Evolutionary conservation across 192 early-diverging fungal species (phyloP).

Genomic region (Coemansia sp.): DNA sequence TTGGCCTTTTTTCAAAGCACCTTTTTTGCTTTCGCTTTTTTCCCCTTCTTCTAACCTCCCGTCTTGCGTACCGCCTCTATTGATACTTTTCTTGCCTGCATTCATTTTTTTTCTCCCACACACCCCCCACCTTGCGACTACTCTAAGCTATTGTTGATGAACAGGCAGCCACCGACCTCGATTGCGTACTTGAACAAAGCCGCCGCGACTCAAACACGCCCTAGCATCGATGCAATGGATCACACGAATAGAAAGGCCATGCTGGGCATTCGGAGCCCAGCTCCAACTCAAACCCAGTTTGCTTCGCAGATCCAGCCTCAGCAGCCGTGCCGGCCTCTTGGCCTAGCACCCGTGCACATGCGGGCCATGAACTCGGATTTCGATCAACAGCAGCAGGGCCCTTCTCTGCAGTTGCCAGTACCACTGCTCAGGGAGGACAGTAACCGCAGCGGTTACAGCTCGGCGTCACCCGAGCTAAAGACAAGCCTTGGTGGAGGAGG

Average conservation of each 20-base stretch:
- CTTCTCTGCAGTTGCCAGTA: background rate
- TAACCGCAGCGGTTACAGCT: background rate
- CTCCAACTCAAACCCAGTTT: background rate
- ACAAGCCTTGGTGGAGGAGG: background rate
- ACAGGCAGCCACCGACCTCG: constrained; percentile 15
- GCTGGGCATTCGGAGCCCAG: background rate
- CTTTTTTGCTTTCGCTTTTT: background rate
- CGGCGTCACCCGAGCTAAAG: background rate
- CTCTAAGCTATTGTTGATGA: background rate
- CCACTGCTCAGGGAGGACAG: background rate
- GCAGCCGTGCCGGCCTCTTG: background rate
- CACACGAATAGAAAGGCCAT: background rate
- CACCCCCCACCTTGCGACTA: constrained; percentile 8
- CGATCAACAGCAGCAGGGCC: constrained; percentile 3
- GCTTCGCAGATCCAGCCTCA: background rate
- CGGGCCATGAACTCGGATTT: constrained; percentile 1
- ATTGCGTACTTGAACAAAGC: constrained; percentile 37
- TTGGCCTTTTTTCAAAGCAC: background rate
- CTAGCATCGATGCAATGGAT: constrained; percentile 17
- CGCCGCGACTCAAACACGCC: background rate
- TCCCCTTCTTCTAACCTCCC: background rate
- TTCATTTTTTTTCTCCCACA: background rate
- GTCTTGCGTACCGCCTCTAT: background rate
- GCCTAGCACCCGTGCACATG: background rate
- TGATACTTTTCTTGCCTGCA: background rate